These are phyloP conservation scores for Amniculicola lignicola DNA, from an alignment of 495 filamentous ascomycete species.

Conservation along the genomic window DNA sequence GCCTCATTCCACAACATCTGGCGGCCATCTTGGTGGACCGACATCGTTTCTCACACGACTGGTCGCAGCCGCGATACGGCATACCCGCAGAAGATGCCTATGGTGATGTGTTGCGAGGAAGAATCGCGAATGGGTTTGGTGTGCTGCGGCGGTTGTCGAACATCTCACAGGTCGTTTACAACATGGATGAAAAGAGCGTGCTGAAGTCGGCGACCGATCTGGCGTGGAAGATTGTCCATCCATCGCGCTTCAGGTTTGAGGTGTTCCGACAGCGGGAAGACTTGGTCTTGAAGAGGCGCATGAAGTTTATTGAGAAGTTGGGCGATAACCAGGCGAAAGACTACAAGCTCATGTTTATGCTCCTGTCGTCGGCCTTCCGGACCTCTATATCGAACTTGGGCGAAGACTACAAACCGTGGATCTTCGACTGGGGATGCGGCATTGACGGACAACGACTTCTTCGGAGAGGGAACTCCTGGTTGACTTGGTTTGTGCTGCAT, in stretches of 20 bases:
- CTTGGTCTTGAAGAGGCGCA: slow-evolving; percentile 10
- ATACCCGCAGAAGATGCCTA: slow-evolving; percentile 26
- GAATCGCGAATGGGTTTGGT: slow-evolving; percentile 24
- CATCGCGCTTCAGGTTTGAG: slow-evolving; percentile 15
- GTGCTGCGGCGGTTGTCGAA: slow-evolving; percentile 16
- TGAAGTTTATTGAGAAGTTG: slow-evolving; percentile 17
- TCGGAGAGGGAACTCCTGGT: slow-evolving; percentile 23
- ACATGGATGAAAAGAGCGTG: not conserved
- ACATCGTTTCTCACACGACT: slow-evolving; percentile 21
- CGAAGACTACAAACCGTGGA: slow-evolving; percentile 25
- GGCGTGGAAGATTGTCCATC: slow-evolving; percentile 15
- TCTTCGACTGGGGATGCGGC: slow-evolving; percentile 27
- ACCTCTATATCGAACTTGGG: slow-evolving; percentile 14
- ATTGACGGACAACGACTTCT: slow-evolving; percentile 26
- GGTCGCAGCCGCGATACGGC: slow-evolving; percentile 17
- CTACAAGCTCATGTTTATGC: slow-evolving; percentile 32
- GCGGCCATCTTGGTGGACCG: slow-evolving; percentile 28
- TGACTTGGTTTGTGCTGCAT: slow-evolving; percentile 31
- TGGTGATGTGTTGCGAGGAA: slow-evolving; percentile 17
- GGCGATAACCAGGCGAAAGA: slow-evolving; percentile 15
- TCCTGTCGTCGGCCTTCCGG: slow-evolving; percentile 23
- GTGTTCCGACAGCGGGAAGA: slow-evolving; percentile 14
- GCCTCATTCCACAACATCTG: slow-evolving; percentile 23
- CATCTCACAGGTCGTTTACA: slow-evolving; percentile 25
- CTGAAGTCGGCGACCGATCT: slow-evolving; percentile 6